Percentiles rank a stretch among this genome's conserved stretches.
These are phyloP conservation scores for Picea abies DNA, from an alignment of 83 land plant genomes.

Conservation along the genomic window DNA sequence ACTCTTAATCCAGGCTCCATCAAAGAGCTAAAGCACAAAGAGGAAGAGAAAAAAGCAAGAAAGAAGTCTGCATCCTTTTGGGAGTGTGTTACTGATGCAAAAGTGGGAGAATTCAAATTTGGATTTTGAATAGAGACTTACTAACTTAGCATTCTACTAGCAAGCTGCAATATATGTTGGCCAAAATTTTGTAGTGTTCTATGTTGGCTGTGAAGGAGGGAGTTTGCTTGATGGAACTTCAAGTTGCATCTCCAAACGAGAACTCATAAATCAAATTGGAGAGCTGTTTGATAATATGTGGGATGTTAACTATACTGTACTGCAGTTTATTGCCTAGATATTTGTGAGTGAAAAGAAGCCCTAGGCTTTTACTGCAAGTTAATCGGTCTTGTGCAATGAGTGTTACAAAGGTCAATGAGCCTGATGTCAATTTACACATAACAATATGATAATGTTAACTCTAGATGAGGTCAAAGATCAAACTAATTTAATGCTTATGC, in stretches of 20 bases:
- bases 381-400: background rate
- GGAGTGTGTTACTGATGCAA: constrained; percentile 84
- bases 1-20: constrained; percentile 65
- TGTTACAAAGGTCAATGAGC: background rate
- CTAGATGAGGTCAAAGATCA: background rate
- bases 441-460: background rate
- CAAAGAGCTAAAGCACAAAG: constrained; percentile 49
- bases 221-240: background rate
- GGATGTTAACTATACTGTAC: background rate
- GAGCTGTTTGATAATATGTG: background rate
- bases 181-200: background rate
- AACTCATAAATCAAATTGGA: background rate
- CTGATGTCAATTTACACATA: background rate
- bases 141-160: background rate
- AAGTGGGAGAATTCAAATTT: constrained; percentile 82
- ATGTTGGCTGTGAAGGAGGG: background rate
- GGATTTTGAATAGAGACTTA: background rate
- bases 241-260: background rate
- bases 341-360: background rate
- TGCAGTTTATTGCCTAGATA: background rate
- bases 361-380: background rate
- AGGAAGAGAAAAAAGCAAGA: constrained; percentile 45
- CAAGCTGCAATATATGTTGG: background rate
- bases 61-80: constrained; percentile 65
- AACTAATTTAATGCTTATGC: background rate